Percentiles rank a stretch among this genome's conserved stretches.
Conservation (phyloP, 345 rosid species). For the Citrus sp. region DNA sequence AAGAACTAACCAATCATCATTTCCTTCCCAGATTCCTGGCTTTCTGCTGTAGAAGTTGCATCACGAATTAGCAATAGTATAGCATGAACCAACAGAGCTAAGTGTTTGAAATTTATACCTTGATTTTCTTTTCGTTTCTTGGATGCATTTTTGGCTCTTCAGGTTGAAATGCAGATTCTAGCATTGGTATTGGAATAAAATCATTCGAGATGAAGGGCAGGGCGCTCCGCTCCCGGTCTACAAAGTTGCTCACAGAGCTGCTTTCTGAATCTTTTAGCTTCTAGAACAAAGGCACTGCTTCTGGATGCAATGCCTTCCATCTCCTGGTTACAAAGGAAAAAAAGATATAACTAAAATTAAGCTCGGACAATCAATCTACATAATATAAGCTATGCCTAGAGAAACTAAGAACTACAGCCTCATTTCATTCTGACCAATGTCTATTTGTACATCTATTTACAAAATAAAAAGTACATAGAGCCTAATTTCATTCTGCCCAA, state of each 20-base stretch:
- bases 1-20: constrained; percentile 26
- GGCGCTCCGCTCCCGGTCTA: constrained; percentile 87
- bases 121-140: constrained; percentile 37
- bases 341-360: background rate
- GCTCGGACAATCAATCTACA: background rate
- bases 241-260: constrained; percentile 69
- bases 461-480: constrained; percentile 18
- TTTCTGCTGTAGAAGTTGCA: constrained; percentile 23
- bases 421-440: background rate
- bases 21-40: constrained; percentile 23
- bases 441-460: background rate
- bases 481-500: background rate
- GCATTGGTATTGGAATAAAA: constrained; percentile 39
- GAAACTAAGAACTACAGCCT: background rate
- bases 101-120: constrained; percentile 39
- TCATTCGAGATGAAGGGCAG: constrained; percentile 56
- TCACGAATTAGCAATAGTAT: constrained; percentile 14
- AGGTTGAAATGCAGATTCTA: constrained; percentile 30
- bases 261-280: constrained; percentile 50
- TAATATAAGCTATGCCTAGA: background rate
- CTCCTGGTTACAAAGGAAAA: constrained; percentile 44
- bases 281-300: constrained; percentile 59
- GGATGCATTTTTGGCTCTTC: constrained; percentile 17
- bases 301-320: constrained; percentile 70
- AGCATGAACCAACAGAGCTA: background rate